phyloP scores from a whole-genome alignment of 306 rosid species.

The Prosopis cineraria region DNA sequence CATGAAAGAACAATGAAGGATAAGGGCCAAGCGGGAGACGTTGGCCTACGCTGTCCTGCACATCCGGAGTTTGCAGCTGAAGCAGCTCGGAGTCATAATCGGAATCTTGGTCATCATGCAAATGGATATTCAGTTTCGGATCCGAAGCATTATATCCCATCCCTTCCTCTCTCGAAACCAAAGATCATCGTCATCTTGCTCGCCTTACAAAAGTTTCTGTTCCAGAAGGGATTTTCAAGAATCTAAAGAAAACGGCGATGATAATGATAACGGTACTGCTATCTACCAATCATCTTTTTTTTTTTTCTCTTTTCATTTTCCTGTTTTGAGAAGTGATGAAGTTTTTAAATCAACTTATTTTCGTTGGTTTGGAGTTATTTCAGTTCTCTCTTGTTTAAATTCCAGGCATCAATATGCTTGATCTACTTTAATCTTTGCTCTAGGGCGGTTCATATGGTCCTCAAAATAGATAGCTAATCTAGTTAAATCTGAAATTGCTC shows the following conservation, averaged over 20 bases:
- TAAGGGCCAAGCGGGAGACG: constrained; percentile 16
- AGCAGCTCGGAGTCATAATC: neutral
- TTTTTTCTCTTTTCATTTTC: neutral
- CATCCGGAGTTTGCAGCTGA: neutral
- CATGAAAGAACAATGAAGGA: constrained; percentile 22
- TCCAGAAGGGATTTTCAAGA: constrained; percentile 48
- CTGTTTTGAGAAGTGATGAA: neutral
- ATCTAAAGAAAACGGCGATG: constrained; percentile 36
- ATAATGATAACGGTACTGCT: constrained; percentile 42
- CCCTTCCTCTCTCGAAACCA: constrained; percentile 38
- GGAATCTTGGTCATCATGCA: constrained; percentile 32
- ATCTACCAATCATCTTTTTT: neutral
- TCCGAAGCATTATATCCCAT: constrained; percentile 47
- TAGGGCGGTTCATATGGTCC: neutral
- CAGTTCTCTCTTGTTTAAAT: neutral
- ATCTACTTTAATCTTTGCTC: neutral
- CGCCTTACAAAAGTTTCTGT: constrained; percentile 42
- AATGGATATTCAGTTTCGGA: constrained; percentile 59
- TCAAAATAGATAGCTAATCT: neutral
- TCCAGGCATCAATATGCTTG: neutral
- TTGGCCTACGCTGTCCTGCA: neutral
- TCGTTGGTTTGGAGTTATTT: neutral
- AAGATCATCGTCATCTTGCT: constrained; percentile 29
- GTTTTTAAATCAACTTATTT: neutral
- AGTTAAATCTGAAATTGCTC: neutral